Conservation (phyloP, 768 basidiomycete species). For the Naganishia vaughanmartiniae region DNA sequence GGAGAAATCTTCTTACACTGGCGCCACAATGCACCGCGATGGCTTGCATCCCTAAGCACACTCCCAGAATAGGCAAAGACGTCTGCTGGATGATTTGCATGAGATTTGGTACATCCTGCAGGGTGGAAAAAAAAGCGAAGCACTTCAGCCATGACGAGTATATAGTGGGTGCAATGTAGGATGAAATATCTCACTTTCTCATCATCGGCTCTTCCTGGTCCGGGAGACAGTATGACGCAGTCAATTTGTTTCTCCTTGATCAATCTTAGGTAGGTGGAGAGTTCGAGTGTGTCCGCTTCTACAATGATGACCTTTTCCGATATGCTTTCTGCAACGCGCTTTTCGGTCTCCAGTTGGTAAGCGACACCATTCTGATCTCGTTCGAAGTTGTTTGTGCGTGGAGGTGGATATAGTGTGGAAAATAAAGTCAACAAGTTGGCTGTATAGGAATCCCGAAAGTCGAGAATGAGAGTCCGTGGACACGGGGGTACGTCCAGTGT, state of each 20-base stretch:
- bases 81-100: constrained; percentile 40
- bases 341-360: neutral
- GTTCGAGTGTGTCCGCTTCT: constrained; percentile 46
- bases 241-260: constrained; percentile 37
- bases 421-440: constrained; percentile 53
- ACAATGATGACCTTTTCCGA: constrained; percentile 46
- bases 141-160: neutral
- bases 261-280: constrained; percentile 5
- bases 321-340: neutral
- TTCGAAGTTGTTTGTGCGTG: neutral
- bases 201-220: constrained; percentile 50
- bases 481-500: constrained; percentile 34
- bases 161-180: neutral
- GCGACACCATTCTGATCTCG: no score
- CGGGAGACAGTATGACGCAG: constrained; percentile 52
- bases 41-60: constrained; percentile 51
- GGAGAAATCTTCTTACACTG: constrained; percentile 34
- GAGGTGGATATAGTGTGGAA: constrained; percentile 39
- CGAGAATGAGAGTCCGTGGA: constrained; percentile 49
- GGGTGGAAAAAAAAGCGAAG: neutral
- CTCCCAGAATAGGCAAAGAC: constrained; percentile 43
- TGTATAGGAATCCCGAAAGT: constrained; percentile 53
- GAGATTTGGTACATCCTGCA: constrained; percentile 47
- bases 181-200: constrained; percentile 34
- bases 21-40: constrained; percentile 50